Evolutionary conservation across 2,329 filamentous ascomycete species (phyloP), one percentile per base, ranked within the genome.

Genomic region (Colletotrichum melonis): DNA sequence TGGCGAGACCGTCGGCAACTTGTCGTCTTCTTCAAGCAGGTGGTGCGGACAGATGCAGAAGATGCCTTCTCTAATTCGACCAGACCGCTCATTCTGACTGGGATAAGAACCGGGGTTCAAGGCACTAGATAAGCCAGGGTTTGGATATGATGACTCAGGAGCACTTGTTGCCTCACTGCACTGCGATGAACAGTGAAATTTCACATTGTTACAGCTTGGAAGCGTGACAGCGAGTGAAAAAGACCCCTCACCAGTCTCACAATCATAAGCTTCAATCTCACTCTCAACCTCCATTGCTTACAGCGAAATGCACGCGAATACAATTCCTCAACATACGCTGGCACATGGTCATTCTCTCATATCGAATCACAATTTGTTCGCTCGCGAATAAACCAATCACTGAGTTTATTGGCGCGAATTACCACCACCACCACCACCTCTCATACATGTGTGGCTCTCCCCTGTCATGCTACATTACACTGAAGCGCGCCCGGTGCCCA

Each of bases 11-110:
- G 42, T 64, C 54, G 22, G 54, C 49, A 55, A 60, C 19, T 60
- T 16, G 28, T 22, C 6, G n/a, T 52, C 67, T 62, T 38, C 19
- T 73, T 73, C 22, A 26, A 64, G 35, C 46, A 64, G 70, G 70
- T 69, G 59, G 65, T 54, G 66, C 67, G 67, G 70, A 46, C 60
- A 52, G 59, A 60, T 60, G 54, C 67, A 62, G n/a, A 49, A 16
- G 26, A 52, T 12, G 52, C 35, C 56, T 59, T 38, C 26, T 28
- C 54, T 69, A 22, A 69, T 67, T 67, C n/a, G 49, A 63, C 35
- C 4, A 30, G 19, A 19, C 22, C 26, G 22, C 26, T 55, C 32
- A 9, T 56, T 7, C 57, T 16, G 56, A 30, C 55, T 12, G 46
- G 62, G 46, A 30, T 42, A 2, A 9, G 11, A 35, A 66, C 70